A percentile compares a stretch with the other conserved stretches of the same genome.
Conservation (phyloP, 1,284 basidiomycete species). For the Sanguinoderma infundibulare region DNA sequence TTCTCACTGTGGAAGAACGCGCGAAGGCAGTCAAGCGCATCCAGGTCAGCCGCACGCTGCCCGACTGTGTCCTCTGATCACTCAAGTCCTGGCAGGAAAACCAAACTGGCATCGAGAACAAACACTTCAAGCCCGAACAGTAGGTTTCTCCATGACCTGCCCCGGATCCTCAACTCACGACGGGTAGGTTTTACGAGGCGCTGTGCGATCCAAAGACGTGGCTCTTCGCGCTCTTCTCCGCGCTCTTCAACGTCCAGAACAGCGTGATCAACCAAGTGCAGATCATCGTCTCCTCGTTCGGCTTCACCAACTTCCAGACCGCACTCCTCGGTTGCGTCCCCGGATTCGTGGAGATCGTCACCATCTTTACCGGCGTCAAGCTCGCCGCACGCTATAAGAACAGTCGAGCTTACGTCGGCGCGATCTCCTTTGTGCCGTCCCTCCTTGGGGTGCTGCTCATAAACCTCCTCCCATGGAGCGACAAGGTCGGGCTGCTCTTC, state of each 20-base stretch:
- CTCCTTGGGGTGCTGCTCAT: slow-evolving; percentile 65
- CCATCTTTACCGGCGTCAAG: slow-evolving; percentile 63
- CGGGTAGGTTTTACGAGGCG: slow-evolving; percentile 67
- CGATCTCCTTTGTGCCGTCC: slow-evolving; percentile 68
- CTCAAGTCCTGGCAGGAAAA: slow-evolving; percentile 31
- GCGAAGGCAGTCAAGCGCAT: slow-evolving; percentile 68
- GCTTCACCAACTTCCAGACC: slow-evolving; percentile 67
- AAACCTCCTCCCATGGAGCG: slow-evolving; percentile 64
- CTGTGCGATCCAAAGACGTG: slow-evolving; percentile 72
- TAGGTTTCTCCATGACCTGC: no score
- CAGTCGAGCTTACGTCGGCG: slow-evolving; percentile 64
- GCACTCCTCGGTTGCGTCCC: slow-evolving; percentile 73
- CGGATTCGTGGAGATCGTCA: slow-evolving; percentile 69
- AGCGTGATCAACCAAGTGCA: slow-evolving; percentile 73
- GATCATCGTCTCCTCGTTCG: slow-evolving; percentile 73
- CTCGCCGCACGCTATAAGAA: slow-evolving; percentile 60
- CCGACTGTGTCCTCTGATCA: not conserved
- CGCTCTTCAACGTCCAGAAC: slow-evolving; percentile 68
- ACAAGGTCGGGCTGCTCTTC: slow-evolving; percentile 68
- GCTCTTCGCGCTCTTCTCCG: slow-evolving; percentile 70
- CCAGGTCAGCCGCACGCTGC: slow-evolving; percentile 48
- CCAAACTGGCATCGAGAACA: slow-evolving; percentile 46
- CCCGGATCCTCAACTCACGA: no score
- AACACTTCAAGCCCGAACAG: slow-evolving; percentile 44
- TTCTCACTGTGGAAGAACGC: slow-evolving; percentile 67